phyloP scores from a whole-genome alignment of 768 basidiomycete genomes.

The Cyathus striatus region DNA sequence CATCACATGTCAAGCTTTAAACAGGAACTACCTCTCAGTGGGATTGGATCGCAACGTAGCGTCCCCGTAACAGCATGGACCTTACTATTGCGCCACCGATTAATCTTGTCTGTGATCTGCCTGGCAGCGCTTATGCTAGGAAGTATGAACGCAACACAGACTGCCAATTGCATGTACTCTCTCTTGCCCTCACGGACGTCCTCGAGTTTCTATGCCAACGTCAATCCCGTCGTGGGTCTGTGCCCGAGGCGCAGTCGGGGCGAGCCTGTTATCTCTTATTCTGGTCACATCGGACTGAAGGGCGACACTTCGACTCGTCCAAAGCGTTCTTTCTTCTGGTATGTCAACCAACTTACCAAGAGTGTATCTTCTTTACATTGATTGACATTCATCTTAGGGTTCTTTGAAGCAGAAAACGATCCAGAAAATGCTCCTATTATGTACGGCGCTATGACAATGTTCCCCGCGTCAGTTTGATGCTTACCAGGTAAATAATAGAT shows the following conservation, averaged over 20 bases:
- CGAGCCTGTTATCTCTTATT: neutral
- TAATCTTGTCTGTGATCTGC: too few species aligned
- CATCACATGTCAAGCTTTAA: too few species aligned
- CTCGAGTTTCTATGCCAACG: neutral
- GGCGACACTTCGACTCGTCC: constrained; percentile 18
- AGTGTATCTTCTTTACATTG: neutral
- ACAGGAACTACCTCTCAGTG: too few species aligned
- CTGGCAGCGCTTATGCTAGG: too few species aligned
- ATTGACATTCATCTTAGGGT: constrained; percentile 16
- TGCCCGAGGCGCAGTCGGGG: neutral
- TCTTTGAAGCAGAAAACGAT: constrained; percentile 22
- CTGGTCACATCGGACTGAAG: constrained; percentile 22
- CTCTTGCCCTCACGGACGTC: too few species aligned
- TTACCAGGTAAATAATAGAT: constrained; percentile 7
- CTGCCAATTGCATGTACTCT: too few species aligned
- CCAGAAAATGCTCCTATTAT: constrained; percentile 22
- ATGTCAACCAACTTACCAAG: neutral
- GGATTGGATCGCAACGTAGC: too few species aligned
- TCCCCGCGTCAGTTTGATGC: neutral
- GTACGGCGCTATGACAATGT: constrained; percentile 10
- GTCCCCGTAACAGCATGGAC: too few species aligned
- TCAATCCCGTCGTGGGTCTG: neutral
- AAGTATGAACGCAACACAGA: too few species aligned
- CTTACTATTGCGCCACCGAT: too few species aligned
- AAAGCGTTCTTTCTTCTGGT: constrained; percentile 17